Evolutionary conservation across 228 moss, liverwort and hornwort genomes (phyloP), one percentile per base, ranked within the genome.

Genomic region (Sphagnum magellanicum): DNA sequence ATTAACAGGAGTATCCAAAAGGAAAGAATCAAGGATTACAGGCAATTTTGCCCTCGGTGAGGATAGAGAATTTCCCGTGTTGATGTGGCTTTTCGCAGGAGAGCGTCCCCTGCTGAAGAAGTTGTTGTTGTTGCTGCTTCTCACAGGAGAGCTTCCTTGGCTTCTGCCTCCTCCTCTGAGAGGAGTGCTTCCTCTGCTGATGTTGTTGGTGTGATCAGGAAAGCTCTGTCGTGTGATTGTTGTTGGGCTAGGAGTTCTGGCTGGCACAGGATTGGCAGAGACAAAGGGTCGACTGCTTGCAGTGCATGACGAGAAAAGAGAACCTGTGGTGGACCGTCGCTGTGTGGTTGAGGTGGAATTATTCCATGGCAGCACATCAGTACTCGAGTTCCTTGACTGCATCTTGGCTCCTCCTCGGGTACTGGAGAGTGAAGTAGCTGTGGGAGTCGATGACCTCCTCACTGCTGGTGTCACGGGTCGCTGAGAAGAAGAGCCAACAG

Each of bases 1-100:
- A 66, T 85, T 85, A 61, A 75, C 67, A 64, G 85, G 85, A 53
- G 68, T 77, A 58, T 85, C 79, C 7, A 47, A 49, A 16, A 76
- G 73, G 6, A 81, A 73, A 74, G 74, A 58, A 50, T 65, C 76
- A 59, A 64, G 73, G 61, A 67, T 70, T 4, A 66, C 53, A 48
- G 76, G 81, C 11, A 50, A n/a, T 5, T 70, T 50, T 59, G 72
- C 67, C 48, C 77, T 70, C 15, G 68, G 73, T 49, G 79, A 67
- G 63, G 61, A 51, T 11, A 16, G 49, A 6, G 68, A 68, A 15
- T 47, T 68, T 5, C 68, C 68, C 49, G 59, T 10, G 50, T 59
- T 68, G 5, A 52, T 13, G 48, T 8, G 47, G 12, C 11, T 68
- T 47, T 53, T 52, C 52, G 16, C 72, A n/a, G 49, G 65, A 50